These are phyloP conservation scores for Stylonectria norvegica DNA, from an alignment of 2,329 filamentous ascomycete genomes.

Conservation along the genomic window DNA sequence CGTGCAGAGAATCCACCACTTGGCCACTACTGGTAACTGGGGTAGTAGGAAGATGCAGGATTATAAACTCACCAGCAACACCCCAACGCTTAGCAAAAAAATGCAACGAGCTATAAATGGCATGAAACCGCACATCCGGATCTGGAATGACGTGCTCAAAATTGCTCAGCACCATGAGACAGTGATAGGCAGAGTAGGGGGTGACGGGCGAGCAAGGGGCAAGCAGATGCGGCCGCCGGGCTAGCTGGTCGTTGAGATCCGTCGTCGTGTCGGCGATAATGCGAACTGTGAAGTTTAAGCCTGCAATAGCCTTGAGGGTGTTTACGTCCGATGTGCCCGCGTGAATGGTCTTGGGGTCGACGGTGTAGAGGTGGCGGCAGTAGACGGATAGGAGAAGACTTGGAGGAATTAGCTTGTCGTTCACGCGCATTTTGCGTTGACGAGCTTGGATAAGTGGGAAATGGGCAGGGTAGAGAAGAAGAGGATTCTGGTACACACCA, in stretches of 20 bases:
- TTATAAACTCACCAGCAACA: slow-evolving; percentile 28
- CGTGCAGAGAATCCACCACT: no score
- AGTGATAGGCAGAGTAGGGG: slow-evolving; percentile 34
- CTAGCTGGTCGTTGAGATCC: slow-evolving; percentile 33
- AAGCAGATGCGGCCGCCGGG: slow-evolving; percentile 30
- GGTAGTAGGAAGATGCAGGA: neutral
- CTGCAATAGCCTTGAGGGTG: slow-evolving; percentile 34
- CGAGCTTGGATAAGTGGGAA: neutral
- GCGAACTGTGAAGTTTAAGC: slow-evolving; percentile 36
- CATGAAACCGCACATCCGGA: slow-evolving; percentile 31
- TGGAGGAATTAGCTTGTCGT: neutral
- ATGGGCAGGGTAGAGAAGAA: neutral
- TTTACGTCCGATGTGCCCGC: slow-evolving; percentile 27
- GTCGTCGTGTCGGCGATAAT: slow-evolving; percentile 36
- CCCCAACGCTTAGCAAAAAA: slow-evolving; percentile 35
- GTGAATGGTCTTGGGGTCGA: slow-evolving; percentile 22
- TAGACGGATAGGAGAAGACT: slow-evolving; percentile 35
- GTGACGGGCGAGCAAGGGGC: slow-evolving; percentile 33
- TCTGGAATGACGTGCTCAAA: slow-evolving; percentile 33
- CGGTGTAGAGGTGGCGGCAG: slow-evolving; percentile 30
- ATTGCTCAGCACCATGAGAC: slow-evolving; percentile 32
- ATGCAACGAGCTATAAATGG: slow-evolving; percentile 33
- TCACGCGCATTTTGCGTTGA: neutral
- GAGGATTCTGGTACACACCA: slow-evolving; percentile 23
- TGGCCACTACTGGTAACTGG: slow-evolving; percentile 1